Evolutionary conservation across 1,139 yeast species (phyloP), one percentile per base, ranked within the genome.

Genomic region (Yamadazyma dendronema): DNA sequence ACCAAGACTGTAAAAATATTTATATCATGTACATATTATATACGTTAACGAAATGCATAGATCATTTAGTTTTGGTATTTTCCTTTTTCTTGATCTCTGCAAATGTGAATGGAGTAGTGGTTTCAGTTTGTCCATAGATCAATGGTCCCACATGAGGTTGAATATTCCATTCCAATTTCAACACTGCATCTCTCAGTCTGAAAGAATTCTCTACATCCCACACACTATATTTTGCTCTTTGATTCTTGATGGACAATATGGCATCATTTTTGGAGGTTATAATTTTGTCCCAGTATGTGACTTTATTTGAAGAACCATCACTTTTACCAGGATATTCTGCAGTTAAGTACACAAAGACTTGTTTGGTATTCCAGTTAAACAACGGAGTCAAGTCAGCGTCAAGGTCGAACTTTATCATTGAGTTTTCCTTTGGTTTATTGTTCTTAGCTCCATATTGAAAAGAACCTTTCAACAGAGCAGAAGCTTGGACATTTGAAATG

Each of bases 291-390:
- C 98, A 92, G 54, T 86, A 80, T 0, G 94, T 85, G 27, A 90
- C 86, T 43, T 80, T 79, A 63, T 83, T 87, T 16, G 62, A 58
- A 2, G 79, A 66, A 3, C 63, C 72, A 2, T 56, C 60, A 28
- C 64, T 65, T 48, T 72, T 73, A 2, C 92, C 92, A 10, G 83
- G 81, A 54, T 90, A 89, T 53, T 88, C 94, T 2, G 95, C 96
- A 2, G 95, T 86, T 44, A 92, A 69, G 53, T 90, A 92, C 4
- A 84, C 85, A 57, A 92, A 90, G 15, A 92, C 79, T 60, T 92
- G 98, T 56, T 92, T 92, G 10, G 98, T 92, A 62, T 92, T 92
- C 97, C 97, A 92, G 60, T 86, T 89, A 74, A 90, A 90, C 39
- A 92, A 69, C 1, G 89, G 81, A 1, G 84, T 59, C 49, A 92